These are phyloP conservation scores for Yamadazyma membranifaciens DNA, from an alignment of 1,139 yeast species.

Conservation along the genomic window DNA sequence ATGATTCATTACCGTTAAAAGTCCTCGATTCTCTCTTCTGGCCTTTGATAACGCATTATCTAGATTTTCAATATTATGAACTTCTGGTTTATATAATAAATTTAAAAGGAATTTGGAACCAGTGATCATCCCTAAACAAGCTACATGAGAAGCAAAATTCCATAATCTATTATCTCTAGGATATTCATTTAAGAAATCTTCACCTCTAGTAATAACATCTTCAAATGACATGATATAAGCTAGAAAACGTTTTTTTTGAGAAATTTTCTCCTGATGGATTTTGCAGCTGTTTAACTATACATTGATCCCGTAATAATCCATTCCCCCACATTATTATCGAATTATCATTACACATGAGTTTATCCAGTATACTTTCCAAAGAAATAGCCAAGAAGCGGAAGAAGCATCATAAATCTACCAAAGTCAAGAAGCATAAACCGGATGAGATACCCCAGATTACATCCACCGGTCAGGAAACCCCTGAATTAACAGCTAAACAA, in stretches of 20 bases:
- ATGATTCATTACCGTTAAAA: constrained; percentile 92
- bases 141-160: constrained; percentile 67
- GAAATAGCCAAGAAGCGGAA: constrained; percentile 33
- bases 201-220: constrained; percentile 72
- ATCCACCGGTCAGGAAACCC: neutral
- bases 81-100: constrained; percentile 59
- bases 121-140: constrained; percentile 66
- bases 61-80: constrained; percentile 61
- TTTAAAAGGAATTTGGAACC: constrained; percentile 63
- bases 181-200: constrained; percentile 60
- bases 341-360: constrained; percentile 24
- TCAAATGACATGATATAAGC: constrained; percentile 59
- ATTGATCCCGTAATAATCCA: too few species aligned
- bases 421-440: neutral
- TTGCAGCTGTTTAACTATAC: neutral
- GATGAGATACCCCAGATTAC: neutral
- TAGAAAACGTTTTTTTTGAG: constrained; percentile 7
- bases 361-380: constrained; percentile 31
- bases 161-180: constrained; percentile 61
- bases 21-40: constrained; percentile 64
- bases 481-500: constrained; percentile 5
- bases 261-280: neutral
- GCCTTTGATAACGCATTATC: constrained; percentile 64
- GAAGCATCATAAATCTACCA: constrained; percentile 3
- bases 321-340: too few species aligned